Evolutionary conservation across 345 rosid species (phyloP).

Genomic region (Rhizophora apiculata): DNA sequence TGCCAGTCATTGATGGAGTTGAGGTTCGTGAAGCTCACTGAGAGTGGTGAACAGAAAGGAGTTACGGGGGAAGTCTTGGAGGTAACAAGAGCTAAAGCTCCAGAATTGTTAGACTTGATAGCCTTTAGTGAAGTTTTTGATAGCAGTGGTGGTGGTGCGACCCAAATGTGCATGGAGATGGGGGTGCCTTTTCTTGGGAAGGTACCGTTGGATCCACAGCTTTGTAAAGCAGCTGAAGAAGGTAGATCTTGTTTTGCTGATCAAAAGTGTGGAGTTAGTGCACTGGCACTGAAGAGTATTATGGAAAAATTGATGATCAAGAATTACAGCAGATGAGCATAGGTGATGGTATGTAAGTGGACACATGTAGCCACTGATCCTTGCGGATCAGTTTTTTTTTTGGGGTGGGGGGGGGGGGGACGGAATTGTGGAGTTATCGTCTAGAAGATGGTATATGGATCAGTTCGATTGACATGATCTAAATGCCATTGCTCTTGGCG

Average conservation of each 20-base stretch:
- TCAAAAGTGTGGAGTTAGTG: slow-evolving; percentile 62
- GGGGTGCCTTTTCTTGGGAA: slow-evolving; percentile 80
- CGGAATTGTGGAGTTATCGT: no score
- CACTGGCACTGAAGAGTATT: slow-evolving; percentile 58
- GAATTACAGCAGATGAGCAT: no score
- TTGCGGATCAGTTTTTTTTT: no score
- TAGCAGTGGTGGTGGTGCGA: slow-evolving; percentile 78
- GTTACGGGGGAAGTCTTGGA: slow-evolving; percentile 50
- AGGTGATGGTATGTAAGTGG: slow-evolving; percentile 22
- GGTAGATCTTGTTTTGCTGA: slow-evolving; percentile 80
- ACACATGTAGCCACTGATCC: neutral
- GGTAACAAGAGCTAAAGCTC: slow-evolving; percentile 58
- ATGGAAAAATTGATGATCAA: slow-evolving; percentile 48
- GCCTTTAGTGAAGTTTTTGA: slow-evolving; percentile 76
- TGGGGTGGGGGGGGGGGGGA: no score
- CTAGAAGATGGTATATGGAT: no score
- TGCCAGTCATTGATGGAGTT: slow-evolving; percentile 67
- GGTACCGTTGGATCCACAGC: slow-evolving; percentile 86
- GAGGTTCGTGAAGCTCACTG: slow-evolving; percentile 50
- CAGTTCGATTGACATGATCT: no score
- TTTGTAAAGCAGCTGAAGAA: slow-evolving; percentile 80
- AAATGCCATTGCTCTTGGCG: no score
- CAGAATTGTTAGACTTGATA: slow-evolving; percentile 55
- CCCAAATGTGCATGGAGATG: slow-evolving; percentile 78
- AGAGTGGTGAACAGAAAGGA: slow-evolving; percentile 50